Percentiles rank a stretch among this genome's conserved stretches.
phyloP scores from a whole-genome alignment of 2,329 filamentous ascomycete genomes.

The Rhynchosporium agropyri region DNA sequence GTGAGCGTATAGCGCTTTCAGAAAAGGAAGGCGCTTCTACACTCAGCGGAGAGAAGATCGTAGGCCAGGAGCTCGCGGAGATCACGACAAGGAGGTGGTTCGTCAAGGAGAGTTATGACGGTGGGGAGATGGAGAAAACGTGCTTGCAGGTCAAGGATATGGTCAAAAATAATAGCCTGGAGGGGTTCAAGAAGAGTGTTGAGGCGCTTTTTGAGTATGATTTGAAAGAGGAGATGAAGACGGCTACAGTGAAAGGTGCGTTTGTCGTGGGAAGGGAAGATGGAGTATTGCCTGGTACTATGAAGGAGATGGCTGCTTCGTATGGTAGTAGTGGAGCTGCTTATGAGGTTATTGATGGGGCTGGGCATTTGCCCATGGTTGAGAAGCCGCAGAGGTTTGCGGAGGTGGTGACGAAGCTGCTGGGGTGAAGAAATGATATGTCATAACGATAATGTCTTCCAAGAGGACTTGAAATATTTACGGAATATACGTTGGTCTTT shows the following conservation, averaged over 20 bases:
- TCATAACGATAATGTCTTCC: background rate
- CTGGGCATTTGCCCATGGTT: conserved; percentile 84
- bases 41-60: conserved; percentile 56
- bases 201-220: conserved; percentile 75
- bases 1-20: conserved; percentile 70
- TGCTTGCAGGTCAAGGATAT: conserved; percentile 66
- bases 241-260: conserved; percentile 60
- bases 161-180: conserved; percentile 68
- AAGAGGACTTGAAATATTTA: too few species aligned
- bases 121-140: conserved; percentile 49
- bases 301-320: conserved; percentile 69
- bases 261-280: conserved; percentile 76
- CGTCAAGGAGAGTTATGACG: conserved; percentile 58
- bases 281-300: conserved; percentile 74
- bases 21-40: conserved; percentile 53
- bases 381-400: conserved; percentile 73
- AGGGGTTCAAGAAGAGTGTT: conserved; percentile 69
- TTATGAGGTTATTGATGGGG: conserved; percentile 66
- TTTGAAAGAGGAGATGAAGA: conserved; percentile 58
- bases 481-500: too few species aligned
- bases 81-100: conserved; percentile 80
- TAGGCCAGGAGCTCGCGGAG: conserved; percentile 66
- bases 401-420: conserved; percentile 60
- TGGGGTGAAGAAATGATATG: conserved; percentile 40
- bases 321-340: conserved; percentile 59